Base-by-base conservation (phyloP, 306 rosid genomes). In the Rubus parviflorus region DNA sequence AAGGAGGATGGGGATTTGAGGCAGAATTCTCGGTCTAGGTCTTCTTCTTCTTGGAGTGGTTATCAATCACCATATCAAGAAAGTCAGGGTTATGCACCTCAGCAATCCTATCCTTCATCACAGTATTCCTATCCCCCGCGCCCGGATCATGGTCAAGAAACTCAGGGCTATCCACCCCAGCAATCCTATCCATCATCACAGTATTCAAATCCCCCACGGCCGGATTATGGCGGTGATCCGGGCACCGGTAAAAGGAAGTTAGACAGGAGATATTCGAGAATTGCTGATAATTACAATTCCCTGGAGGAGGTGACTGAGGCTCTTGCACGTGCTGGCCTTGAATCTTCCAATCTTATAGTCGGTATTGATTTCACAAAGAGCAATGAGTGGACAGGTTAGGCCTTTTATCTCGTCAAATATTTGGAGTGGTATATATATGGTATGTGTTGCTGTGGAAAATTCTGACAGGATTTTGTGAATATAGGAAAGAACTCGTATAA, bases 301-400 rank as follows among this genome's bases (percentile, higher is more conserved):
- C 79, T 92, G 64, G 92, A 88, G 13, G 85, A 90, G 95, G 98
- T 94, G 80, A 92, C 97, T 35, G 90, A 84, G 70, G 98, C 98
- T 81, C 97, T 94, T 86, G 93, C 96, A 2, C 84, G 83, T 67
- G 97, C 97, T 71, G 97, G 98, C 83, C 97, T 94, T 3, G 98
- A 94, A 88, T 94, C 98, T 77, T 94, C 98, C 63, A 92, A 94
- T 88, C 93, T 94, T 72, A 94, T 94, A 77, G 90, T 94, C 58
- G 97, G 98, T 37, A 88, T 94, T 83, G 98, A 94, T 88, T 92
- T 86, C 85, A 94, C 98, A 15, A 94, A 92, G 88, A 91, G 98
- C 90, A 94, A 94, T 77, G 98, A 94, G 81, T 94, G 97, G 98
- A 92, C 98, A 90, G 98, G 98, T 94, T 75, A 81, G 73, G 64